A percentile compares a stretch with the other conserved stretches of the same genome.
Conservation (phyloP, 129 eudicot genomes). For the Arctium lappa region DNA sequence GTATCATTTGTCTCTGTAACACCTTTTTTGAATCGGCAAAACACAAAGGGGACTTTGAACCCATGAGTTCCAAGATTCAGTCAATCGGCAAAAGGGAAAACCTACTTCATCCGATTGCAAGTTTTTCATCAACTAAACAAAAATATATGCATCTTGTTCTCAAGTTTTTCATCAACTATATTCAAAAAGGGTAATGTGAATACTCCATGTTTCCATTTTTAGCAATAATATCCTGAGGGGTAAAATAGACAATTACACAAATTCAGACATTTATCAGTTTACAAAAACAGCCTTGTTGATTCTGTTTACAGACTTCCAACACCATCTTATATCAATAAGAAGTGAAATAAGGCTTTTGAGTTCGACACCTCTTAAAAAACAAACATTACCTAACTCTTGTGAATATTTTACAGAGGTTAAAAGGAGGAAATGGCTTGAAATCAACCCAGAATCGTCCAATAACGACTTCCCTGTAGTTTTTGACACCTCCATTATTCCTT, state of each 20-base stretch:
- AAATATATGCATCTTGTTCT: no score
- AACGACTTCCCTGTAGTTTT: constrained; percentile 54
- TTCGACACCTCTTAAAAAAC: not conserved
- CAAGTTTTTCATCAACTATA: no score
- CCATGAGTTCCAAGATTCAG: no score
- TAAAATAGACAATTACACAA: not conserved
- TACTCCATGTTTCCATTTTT: not conserved
- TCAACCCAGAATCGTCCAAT: constrained; percentile 68
- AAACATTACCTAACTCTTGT: not conserved
- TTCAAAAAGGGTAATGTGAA: no score
- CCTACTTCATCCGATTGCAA: no score
- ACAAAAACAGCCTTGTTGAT: not conserved
- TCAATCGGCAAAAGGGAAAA: no score
- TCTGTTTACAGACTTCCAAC: not conserved
- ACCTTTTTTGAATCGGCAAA: no score
- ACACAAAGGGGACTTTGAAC: no score
- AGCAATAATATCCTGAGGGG: not conserved
- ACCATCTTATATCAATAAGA: not conserved
- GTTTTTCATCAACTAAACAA: no score
- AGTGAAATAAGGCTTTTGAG: not conserved
- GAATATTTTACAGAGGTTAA: constrained; percentile 56
- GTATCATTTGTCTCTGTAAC: no score
- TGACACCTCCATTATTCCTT: constrained; percentile 70
- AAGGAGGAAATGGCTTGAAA: constrained; percentile 81
- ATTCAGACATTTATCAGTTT: not conserved